phyloP scores from a whole-genome alignment of 495 filamentous ascomycete genomes.

The Trichocladium antarcticum region DNA sequence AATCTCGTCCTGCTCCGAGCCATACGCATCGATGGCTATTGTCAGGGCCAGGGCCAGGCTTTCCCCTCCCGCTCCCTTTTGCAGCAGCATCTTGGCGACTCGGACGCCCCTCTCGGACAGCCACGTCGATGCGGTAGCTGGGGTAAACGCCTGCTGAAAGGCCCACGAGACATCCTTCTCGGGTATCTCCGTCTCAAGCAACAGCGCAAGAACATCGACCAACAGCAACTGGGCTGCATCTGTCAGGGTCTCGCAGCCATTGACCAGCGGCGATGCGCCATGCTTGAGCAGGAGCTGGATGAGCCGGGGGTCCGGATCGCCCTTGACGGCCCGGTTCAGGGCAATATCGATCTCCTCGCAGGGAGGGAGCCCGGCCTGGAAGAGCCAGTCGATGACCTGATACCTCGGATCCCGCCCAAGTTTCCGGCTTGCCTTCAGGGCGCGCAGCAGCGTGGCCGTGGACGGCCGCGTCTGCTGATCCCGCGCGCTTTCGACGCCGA shows the following conservation, averaged over 20 bases:
- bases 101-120: constrained; percentile 28
- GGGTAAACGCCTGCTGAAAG: constrained; percentile 30
- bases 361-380: constrained; percentile 31
- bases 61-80: constrained; percentile 34
- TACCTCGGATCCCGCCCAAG: constrained; percentile 32
- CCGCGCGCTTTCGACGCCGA: constrained; percentile 28
- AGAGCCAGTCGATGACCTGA: constrained; percentile 35
- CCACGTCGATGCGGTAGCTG: constrained; percentile 26
- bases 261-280: constrained; percentile 32
- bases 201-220: constrained; percentile 25
- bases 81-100: constrained; percentile 30
- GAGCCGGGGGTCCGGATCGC: constrained; percentile 34
- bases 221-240: constrained; percentile 29
- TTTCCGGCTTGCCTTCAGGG: constrained; percentile 36
- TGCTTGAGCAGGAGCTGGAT: constrained; percentile 31
- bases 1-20: constrained; percentile 22
- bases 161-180: constrained; percentile 29
- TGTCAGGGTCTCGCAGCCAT: constrained; percentile 36
- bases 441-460: constrained; percentile 28
- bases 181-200: constrained; percentile 28
- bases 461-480: constrained; percentile 28
- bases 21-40: constrained; percentile 24
- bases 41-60: constrained; percentile 30
- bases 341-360: constrained; percentile 32
- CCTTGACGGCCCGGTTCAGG: constrained; percentile 34